phyloP scores from a whole-genome alignment of 2,329 filamentous ascomycete genomes.

The Clarireedia homoeocarpa region DNA sequence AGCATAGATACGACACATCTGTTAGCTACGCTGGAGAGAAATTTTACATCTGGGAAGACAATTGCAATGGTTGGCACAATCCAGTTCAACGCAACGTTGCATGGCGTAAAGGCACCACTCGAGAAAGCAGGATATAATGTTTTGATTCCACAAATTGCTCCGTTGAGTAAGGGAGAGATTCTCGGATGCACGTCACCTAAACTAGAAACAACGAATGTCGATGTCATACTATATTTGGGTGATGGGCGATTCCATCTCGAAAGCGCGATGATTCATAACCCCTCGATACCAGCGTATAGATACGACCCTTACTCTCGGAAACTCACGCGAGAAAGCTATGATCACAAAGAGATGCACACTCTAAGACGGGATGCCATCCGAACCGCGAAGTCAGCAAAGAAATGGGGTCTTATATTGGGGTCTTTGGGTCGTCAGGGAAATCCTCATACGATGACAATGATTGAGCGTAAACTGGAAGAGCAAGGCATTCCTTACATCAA shows the following conservation, averaged over 20 bases:
- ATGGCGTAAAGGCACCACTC: conserved; percentile 70
- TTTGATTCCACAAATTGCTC: conserved; percentile 84
- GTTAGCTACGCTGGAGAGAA: conserved; percentile 77
- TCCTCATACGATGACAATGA: conserved; percentile 80
- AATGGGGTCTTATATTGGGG: conserved; percentile 93
- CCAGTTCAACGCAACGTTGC: conserved; percentile 96
- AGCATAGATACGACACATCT: conserved; percentile 88
- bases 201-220: conserved; percentile 53
- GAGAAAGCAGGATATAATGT: conserved; percentile 80
- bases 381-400: conserved; percentile 66
- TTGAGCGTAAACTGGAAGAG: conserved; percentile 67
- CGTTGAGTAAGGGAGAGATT: conserved; percentile 90
- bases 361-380: conserved; percentile 70
- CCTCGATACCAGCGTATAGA: conserved; percentile 78
- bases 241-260: conserved; percentile 95
- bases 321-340: conserved; percentile 85
- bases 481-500: conserved; percentile 76
- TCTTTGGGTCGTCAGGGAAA: conserved; percentile 92
- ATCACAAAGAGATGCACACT: conserved; percentile 82
- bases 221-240: conserved; percentile 80
- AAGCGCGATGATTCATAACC: conserved; percentile 99
- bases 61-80: conserved; percentile 95
- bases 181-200: conserved; percentile 91
- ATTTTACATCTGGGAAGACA: conserved; percentile 77
- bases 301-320: conserved; percentile 95